phyloP scores from a whole-genome alignment of 148 eudicot genomes.

The Heliamphora exappendiculata region DNA sequence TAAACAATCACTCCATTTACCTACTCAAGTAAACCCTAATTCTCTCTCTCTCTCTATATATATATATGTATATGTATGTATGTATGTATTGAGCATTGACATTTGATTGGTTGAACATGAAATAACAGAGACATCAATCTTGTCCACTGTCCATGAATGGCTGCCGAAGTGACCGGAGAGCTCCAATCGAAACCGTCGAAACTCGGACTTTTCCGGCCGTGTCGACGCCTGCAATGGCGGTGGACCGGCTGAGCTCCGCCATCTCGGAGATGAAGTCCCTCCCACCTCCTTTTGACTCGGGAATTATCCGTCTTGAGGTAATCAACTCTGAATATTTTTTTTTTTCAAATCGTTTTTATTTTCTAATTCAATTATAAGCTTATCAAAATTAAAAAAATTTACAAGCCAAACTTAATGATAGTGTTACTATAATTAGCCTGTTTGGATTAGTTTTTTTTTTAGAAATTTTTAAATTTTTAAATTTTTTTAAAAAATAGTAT shows the following conservation, averaged over 20 bases:
- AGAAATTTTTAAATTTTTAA: background rate
- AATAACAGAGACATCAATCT: slow-evolving; percentile 20
- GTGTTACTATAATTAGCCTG: too few species aligned
- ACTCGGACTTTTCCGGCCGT: slow-evolving; percentile 56
- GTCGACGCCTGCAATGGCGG: slow-evolving; percentile 36
- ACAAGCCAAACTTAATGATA: too few species aligned
- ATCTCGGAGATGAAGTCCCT: slow-evolving; percentile 36
- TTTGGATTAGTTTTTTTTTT: background rate
- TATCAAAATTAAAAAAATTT: too few species aligned
- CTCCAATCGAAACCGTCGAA: slow-evolving; percentile 48
- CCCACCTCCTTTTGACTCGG: slow-evolving; percentile 53
- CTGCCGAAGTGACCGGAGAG: slow-evolving; percentile 45
- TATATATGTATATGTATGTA: background rate
- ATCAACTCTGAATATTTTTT: background rate
- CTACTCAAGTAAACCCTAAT: slow-evolving; percentile 7
- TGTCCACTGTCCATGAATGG: slow-evolving; percentile 76
- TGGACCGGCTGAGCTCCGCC: slow-evolving; percentile 46
- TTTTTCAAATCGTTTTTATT: too few species aligned
- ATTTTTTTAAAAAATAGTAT: too few species aligned
- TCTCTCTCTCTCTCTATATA: background rate
- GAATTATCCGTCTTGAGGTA: slow-evolving; percentile 89
- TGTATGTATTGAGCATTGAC: background rate
- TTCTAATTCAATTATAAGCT: too few species aligned
- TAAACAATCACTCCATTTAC: slow-evolving; percentile 12
- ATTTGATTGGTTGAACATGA: background rate